Evolutionary conservation across 768 basidiomycete genomes (phyloP), one percentile per base, ranked within the genome.

Genomic region (Tulasnella sp.): DNA sequence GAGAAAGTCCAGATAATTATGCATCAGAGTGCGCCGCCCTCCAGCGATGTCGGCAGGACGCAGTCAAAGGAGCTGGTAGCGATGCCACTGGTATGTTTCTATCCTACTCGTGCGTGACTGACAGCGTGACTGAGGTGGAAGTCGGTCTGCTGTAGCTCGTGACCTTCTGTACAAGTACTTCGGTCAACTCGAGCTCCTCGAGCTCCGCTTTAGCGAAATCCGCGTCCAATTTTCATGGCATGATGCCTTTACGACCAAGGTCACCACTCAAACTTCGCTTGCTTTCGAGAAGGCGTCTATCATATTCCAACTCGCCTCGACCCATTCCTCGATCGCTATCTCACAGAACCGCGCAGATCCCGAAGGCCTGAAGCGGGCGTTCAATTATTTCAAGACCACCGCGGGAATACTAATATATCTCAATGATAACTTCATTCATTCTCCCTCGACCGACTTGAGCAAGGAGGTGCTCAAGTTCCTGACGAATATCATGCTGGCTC

Each of bases 151-250:
- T 9, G 22, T 38, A 91, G 96, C 92, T 17, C 88, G 96, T 69
- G 97, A 99, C 85, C 87, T 99, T 25, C 86, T 99, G 67, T 98
- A 97, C 91, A 98, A 97, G 84, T 99, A 99, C 85, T 99, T 99
- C 85, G 97, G 97, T 42, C 97, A 99, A 83, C 90, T 99, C 64
- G 97, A 99, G 81, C 89, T 99, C 5, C 90, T 99, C 52, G 97
- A 99, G 82, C 88, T 99, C 72, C 90, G 97, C 45, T 99, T 99
- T 85, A 90, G 97, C 11, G 97, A 99, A 82, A 94, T 99, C 79
- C 89, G 93, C 79, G 96, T 98, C 83, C 92, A 93, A 78, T 99
- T 99, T 81, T 91, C 94, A 0, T 99, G 97, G 86, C 88, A 91
- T 78, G 97, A 99, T 84, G 97, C 97, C 25, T 99, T 99, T 85